Conservation (phyloP, 345 rosid genomes). For the Arabis alpina region DNA sequence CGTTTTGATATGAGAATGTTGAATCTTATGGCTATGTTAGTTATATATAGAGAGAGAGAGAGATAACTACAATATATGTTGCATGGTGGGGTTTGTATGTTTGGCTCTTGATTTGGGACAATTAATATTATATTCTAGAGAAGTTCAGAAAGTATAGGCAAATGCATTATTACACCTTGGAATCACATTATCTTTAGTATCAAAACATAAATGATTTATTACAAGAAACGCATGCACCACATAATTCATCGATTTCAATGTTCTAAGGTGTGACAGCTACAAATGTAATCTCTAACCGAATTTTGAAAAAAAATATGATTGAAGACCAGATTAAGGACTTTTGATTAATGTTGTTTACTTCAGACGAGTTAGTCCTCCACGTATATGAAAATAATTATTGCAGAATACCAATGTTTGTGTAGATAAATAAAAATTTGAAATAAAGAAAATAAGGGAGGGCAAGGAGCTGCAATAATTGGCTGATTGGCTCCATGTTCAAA, state of each 20-base stretch:
- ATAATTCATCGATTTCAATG: conserved; percentile 5
- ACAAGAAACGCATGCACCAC: conserved; percentile 17
- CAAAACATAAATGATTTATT: conserved; percentile 1
- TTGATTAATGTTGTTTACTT: conserved; percentile 21
- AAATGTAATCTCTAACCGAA: conserved; percentile 11
- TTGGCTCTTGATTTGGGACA: conserved; percentile 23
- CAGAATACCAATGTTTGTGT: conserved; percentile 5
- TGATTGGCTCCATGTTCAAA: conserved; percentile 24
- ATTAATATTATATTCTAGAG: conserved; percentile 34
- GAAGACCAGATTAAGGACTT: conserved; percentile 1
- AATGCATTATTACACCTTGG: conserved; percentile 29
- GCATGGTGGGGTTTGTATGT: conserved; percentile 41
- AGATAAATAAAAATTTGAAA: conserved; percentile 17
- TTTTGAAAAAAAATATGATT: conserved; percentile 5
- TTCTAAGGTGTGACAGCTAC: conserved; percentile 10
- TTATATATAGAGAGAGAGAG: conserved; percentile 13
- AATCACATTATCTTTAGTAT: conserved; percentile 7
- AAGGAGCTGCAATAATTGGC: conserved; percentile 17
- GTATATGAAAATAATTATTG: conserved; percentile 31
- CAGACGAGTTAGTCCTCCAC: conserved; percentile 28
- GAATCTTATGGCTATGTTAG: conserved; percentile 18
- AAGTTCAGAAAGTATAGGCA: conserved; percentile 25
- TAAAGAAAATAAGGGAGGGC: conserved; percentile 4
- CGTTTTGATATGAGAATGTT: conserved; percentile 21
- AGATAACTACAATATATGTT: conserved; percentile 1